Evolutionary conservation across 139 green algal species (phyloP), one percentile per base, ranked within the genome.

Genomic region (Tetraselmis chui): DNA sequence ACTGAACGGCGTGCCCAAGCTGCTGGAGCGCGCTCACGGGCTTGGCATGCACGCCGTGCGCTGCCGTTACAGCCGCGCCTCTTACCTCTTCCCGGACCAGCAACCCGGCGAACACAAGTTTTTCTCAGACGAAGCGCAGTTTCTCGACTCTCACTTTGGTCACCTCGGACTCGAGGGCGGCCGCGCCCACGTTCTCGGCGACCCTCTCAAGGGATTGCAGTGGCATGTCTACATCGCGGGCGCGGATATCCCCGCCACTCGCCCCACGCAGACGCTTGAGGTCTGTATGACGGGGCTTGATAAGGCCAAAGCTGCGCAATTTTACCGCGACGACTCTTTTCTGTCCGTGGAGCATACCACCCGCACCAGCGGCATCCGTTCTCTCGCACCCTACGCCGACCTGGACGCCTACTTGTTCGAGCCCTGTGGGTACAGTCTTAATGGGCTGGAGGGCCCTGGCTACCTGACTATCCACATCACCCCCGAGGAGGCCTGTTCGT

Each of bases 331-430:
- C 0, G 85, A 88, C 1, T 79, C 75, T 45, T 97, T 95, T 76
- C 77, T 95, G 28, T 90, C 79, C 30, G 85, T 93, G 1, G 80
- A 84, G 75, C 79, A 86, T 25, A 94, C 91, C 11, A 96, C 90
- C 0, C 30, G 76, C 0, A 78, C 87, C 81, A 95, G 88, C 28
- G 92, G 92, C 29, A 97, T 99, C 32, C 79, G 79, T 0, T 84
- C 77, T 2, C 86, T 99, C 25, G 87, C 98, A 77, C 94, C 93
- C 1, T 58, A 78, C 23, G 92, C 92, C 0, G 77, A 91, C 29
- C 95, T 99, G 32, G 97, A 99, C 84, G 97, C 98, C 87, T 98
- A 97, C 81, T 91, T 98, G 11, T 99, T 99, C 87, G 96, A 99
- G 87, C 97, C 97, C 5, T 99, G 96, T 88, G 97, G 97, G 67